phyloP scores from a whole-genome alignment of 2,329 filamentous ascomycete genomes.

The Ceratocystis destructans region DNA sequence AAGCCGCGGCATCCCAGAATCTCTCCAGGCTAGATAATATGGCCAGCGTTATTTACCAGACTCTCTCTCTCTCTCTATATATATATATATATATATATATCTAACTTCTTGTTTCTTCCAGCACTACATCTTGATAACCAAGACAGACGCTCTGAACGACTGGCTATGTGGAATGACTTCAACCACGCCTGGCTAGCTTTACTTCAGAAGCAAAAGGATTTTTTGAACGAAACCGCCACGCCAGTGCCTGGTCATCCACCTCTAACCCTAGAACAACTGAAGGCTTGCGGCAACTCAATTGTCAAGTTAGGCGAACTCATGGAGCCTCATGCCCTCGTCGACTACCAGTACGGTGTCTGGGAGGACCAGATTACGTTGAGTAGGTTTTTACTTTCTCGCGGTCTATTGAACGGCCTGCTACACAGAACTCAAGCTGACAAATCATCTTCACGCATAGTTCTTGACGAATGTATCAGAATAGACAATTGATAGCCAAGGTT shows the following conservation, averaged over 20 bases:
- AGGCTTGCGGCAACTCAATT: slow-evolving; percentile 70
- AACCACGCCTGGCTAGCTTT: slow-evolving; percentile 82
- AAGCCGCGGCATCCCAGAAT: background rate
- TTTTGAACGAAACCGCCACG: slow-evolving; percentile 45
- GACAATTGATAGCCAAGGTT: background rate
- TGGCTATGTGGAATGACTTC: slow-evolving; percentile 86
- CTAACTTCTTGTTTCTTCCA: background rate
- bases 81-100: no score
- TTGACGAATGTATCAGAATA: slow-evolving; percentile 5
- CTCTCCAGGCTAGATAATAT: background rate
- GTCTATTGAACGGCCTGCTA: slow-evolving; percentile 15
- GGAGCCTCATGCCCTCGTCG: slow-evolving; percentile 84
- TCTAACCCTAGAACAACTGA: slow-evolving; percentile 52
- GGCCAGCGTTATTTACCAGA: background rate
- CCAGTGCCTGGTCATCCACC: slow-evolving; percentile 39
- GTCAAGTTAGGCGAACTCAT: slow-evolving; percentile 72
- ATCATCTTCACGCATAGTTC: background rate
- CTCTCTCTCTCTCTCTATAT: no score
- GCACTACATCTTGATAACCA: slow-evolving; percentile 19
- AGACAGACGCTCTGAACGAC: slow-evolving; percentile 39
- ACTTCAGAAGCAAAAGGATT: slow-evolving; percentile 74
- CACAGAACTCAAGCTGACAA: background rate
- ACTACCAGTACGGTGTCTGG: slow-evolving; percentile 94
- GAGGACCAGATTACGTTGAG: slow-evolving; percentile 80
- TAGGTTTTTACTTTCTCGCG: slow-evolving; percentile 35